Conservation (phyloP, 306 rosid species). For the Vigna hirtella region DNA sequence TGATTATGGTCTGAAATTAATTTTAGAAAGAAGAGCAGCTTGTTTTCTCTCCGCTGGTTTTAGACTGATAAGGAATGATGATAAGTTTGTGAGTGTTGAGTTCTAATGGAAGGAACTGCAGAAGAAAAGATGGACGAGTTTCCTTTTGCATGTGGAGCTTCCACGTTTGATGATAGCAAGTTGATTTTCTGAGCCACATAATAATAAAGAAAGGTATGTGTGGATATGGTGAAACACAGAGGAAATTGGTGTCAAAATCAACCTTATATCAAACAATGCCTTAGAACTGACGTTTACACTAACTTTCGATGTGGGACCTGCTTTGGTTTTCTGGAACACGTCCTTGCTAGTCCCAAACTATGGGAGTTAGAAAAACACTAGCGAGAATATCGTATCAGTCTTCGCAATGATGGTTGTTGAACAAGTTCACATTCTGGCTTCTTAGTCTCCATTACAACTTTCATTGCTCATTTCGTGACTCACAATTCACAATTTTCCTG, state of each 20-base stretch:
- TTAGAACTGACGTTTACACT: constrained; percentile 40
- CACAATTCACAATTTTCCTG: no score
- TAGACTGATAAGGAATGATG: no score
- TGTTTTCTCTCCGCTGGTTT: no score
- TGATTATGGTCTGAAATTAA: no score
- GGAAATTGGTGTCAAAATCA: constrained; percentile 48
- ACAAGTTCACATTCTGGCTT: no score
- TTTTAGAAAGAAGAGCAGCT: no score
- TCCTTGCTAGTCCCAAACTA: constrained; percentile 38
- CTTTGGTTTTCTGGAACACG: constrained; percentile 10
- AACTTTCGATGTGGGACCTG: constrained; percentile 31
- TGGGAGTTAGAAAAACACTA: constrained; percentile 49
- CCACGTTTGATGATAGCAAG: constrained; percentile 22
- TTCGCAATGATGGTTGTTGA: constrained; percentile 45
- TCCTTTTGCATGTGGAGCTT: constrained; percentile 2
- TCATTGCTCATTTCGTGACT: no score
- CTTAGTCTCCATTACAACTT: no score
- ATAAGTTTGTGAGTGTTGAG: no score
- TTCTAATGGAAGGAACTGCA: not conserved
- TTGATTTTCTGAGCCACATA: not conserved
- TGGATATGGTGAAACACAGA: constrained; percentile 10
- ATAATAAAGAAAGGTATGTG: not conserved
- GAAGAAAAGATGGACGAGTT: not conserved
- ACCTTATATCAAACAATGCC: not conserved
- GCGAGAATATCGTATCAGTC: not conserved